phyloP scores from a whole-genome alignment of 768 basidiomycete genomes.

The Lyophyllum semitale region DNA sequence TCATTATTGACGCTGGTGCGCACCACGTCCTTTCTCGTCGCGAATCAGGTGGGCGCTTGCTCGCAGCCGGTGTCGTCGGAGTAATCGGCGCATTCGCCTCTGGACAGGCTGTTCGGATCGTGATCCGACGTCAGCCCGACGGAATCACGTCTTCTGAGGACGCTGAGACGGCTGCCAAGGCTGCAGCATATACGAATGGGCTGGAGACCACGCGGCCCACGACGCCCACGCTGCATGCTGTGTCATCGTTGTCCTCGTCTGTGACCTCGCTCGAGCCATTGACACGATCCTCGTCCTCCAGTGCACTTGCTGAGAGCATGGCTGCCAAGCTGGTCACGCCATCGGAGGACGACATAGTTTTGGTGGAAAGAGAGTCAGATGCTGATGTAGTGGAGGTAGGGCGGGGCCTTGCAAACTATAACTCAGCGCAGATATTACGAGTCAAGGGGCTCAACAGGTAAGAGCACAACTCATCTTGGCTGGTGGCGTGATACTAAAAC shows the following conservation, averaged over 20 bases:
- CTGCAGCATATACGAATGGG: conserved; percentile 35
- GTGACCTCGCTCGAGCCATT: conserved; percentile 49
- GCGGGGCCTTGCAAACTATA: conserved; percentile 93
- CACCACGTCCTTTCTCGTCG: conserved; percentile 81
- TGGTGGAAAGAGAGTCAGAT: conserved; percentile 35
- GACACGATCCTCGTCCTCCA: conserved; percentile 40
- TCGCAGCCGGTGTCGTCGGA: conserved; percentile 89
- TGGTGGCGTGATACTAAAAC: conserved; percentile 14
- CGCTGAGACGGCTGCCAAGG: conserved; percentile 27
- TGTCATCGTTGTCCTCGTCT: conserved; percentile 43
- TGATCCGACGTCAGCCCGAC: conserved; percentile 47
- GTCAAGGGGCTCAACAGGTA: conserved; percentile 93
- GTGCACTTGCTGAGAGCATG: conserved; percentile 32
- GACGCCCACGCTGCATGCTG: conserved; percentile 52
- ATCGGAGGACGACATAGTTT: conserved; percentile 32
- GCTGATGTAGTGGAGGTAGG: conserved; percentile 87
- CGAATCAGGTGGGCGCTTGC: conserved; percentile 86
- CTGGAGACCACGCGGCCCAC: conserved; percentile 52
- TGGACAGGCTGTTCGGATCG: conserved; percentile 90
- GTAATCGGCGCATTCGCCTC: conserved; percentile 90
- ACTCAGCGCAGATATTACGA: conserved; percentile 85
- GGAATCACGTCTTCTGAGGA: conserved; percentile 26
- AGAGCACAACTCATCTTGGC: conserved; percentile 16
- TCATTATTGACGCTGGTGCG: conserved; percentile 89
- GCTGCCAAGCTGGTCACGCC: conserved; percentile 18